Evolutionary conservation across 768 basidiomycete genomes (phyloP).

Genomic region (Boletus speciosus): DNA sequence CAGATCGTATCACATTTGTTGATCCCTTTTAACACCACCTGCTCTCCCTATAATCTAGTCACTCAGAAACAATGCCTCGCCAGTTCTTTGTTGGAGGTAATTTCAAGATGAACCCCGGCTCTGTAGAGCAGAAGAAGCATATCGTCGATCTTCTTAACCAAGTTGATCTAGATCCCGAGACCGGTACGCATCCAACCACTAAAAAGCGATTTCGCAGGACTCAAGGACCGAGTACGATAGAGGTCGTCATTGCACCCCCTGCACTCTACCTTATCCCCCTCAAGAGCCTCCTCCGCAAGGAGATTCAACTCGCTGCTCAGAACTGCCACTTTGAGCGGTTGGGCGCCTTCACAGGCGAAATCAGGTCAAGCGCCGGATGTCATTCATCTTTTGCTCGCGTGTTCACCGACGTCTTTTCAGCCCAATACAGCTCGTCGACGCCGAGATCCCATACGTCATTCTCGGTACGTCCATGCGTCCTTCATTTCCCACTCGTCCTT

Average conservation of each 20-base stretch:
- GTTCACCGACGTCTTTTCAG: conserved; percentile 36
- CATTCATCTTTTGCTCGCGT: not conserved
- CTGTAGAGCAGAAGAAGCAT: conserved; percentile 56
- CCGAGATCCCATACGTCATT: conserved; percentile 87
- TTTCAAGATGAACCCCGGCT: conserved; percentile 95
- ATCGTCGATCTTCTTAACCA: conserved; percentile 73
- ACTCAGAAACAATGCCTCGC: conserved; percentile 54
- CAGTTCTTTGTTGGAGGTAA: conserved; percentile 95
- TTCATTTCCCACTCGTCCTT: not conserved
- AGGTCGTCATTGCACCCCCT: conserved; percentile 93
- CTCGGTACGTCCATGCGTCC: conserved; percentile 51
- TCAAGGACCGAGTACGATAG: conserved; percentile 37
- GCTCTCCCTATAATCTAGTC: not conserved
- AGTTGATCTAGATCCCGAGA: conserved; percentile 70
- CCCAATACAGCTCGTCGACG: conserved; percentile 80
- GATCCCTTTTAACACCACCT: not conserved
- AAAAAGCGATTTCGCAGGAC: not conserved
- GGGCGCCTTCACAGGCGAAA: conserved; percentile 96
- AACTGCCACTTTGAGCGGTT: conserved; percentile 82
- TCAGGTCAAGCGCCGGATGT: conserved; percentile 54
- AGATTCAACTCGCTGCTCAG: conserved; percentile 83
- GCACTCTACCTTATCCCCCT: conserved; percentile 81
- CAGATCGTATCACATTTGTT: conserved; percentile 2
- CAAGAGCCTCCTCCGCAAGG: conserved; percentile 55
- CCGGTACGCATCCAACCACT: conserved; percentile 48